Conservation (phyloP, 495 filamentous ascomycete species). For the Trichoderma parareesei region DNA sequence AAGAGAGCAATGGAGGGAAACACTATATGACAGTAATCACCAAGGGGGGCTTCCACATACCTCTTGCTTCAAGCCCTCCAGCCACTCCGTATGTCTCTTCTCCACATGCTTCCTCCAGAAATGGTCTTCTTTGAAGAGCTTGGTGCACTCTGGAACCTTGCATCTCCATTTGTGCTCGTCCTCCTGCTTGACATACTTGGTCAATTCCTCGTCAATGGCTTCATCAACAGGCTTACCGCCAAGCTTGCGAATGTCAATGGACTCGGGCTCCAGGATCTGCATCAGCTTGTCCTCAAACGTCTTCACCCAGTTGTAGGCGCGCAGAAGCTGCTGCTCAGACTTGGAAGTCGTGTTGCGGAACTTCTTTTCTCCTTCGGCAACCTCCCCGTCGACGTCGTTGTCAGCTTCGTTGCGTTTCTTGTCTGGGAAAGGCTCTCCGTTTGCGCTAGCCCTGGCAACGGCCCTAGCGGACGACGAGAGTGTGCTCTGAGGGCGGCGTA, state of each 20-base stretch:
- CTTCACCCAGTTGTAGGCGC: slow-evolving; percentile 98
- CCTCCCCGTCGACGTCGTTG: slow-evolving; percentile 41
- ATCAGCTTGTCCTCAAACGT: slow-evolving; percentile 95
- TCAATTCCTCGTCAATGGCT: slow-evolving; percentile 75
- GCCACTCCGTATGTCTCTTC: slow-evolving; percentile 89
- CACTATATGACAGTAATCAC: too few species aligned
- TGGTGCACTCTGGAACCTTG: slow-evolving; percentile 90
- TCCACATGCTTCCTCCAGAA: slow-evolving; percentile 99
- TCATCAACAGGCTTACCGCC: slow-evolving; percentile 84
- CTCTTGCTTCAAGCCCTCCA: slow-evolving; percentile 68
- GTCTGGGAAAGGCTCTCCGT: slow-evolving; percentile 68
- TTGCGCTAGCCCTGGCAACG: slow-evolving; percentile 75
- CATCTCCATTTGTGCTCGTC: slow-evolving; percentile 94
- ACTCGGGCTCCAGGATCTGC: slow-evolving; percentile 84
- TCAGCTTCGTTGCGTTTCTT: slow-evolving; percentile 62
- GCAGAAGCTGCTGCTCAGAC: slow-evolving; percentile 79
- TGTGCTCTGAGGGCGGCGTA: slow-evolving; percentile 77
- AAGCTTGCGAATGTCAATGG: slow-evolving; percentile 75
- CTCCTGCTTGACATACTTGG: slow-evolving; percentile 88
- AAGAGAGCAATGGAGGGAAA: background rate
- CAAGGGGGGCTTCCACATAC: slow-evolving; percentile 44
- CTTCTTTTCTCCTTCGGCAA: slow-evolving; percentile 50
- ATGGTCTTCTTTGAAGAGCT: slow-evolving; percentile 91
- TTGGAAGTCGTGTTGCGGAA: slow-evolving; percentile 59
- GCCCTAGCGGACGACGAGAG: slow-evolving; percentile 74